Conservation (phyloP, 2,329 filamentous ascomycete species). For the Spiromastix sp. region DNA sequence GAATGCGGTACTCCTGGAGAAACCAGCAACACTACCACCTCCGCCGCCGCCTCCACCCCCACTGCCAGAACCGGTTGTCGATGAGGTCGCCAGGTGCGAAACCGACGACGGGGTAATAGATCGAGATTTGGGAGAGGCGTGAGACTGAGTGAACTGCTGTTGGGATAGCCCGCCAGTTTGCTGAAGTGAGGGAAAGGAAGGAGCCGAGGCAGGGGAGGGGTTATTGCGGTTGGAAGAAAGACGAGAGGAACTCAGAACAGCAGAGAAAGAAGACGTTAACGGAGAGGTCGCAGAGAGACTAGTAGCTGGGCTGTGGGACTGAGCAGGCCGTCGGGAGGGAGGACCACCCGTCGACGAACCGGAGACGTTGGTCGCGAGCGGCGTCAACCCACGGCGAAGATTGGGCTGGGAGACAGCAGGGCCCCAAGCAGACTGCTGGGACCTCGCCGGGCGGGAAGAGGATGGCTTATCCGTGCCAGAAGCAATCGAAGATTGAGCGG, state of each 20-base stretch:
- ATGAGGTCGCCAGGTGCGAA: slow-evolving; percentile 45
- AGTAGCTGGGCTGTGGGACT: slow-evolving; percentile 39
- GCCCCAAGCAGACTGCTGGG: slow-evolving; percentile 49
- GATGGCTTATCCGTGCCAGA: slow-evolving; percentile 39
- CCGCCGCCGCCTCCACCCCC: slow-evolving; percentile 43
- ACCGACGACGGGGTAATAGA: slow-evolving; percentile 44
- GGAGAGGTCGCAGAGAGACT: slow-evolving; percentile 41
- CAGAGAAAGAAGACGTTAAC: slow-evolving; percentile 42
- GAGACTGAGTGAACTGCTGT: slow-evolving; percentile 39
- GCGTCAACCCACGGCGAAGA: slow-evolving; percentile 47
- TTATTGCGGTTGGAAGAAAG: slow-evolving; percentile 41
- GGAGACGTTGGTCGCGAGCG: slow-evolving; percentile 45
- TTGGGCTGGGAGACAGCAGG: slow-evolving; percentile 43
- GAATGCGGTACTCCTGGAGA: slow-evolving; percentile 47
- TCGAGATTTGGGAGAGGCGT: slow-evolving; percentile 47
- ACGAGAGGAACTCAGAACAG: slow-evolving; percentile 39
- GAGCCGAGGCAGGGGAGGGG: slow-evolving; percentile 44
- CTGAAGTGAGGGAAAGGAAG: slow-evolving; percentile 43
- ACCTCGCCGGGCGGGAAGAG: slow-evolving; percentile 32
- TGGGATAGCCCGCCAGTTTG: slow-evolving; percentile 44
- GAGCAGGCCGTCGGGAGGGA: slow-evolving; percentile 33
- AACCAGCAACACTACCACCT: slow-evolving; percentile 44
- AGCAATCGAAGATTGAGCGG: slow-evolving; percentile 42
- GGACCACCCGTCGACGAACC: slow-evolving; percentile 30
- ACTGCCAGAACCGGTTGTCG: slow-evolving; percentile 40